Evolutionary conservation across 495 filamentous ascomycete species (phyloP), one percentile per base, ranked within the genome.

Genomic region (Aspergillus diversus): DNA sequence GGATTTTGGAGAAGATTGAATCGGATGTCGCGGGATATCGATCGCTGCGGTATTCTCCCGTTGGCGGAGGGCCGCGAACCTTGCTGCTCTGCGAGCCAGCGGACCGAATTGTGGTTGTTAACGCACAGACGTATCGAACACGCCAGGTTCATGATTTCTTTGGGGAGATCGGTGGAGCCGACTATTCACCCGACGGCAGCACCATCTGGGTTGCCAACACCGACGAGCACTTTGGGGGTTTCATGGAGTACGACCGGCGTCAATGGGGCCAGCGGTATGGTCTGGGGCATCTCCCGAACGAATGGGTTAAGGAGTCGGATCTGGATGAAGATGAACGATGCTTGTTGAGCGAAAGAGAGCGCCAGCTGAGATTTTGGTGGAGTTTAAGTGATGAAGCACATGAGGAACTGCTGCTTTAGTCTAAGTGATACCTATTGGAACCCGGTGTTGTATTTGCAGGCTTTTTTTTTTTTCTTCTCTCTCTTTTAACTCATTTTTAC

Each of bases 121-220:
- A 96, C 60, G 91, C 90, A 4, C 80, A 81, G 60, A 86, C 82
- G 11, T 93, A 85, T 72, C 73, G 78, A 8, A 81, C 82, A 12
- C 86, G 86, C 60, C 93, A 97, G 69, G 88, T 86, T 8, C 75
- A 97, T 3, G 90, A 92, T 64, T 88, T 96, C 69, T 96, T 96
- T 67, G 93, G 94, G 15, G 90, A 94, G 65, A 84, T 96, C 33
- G 92, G 87, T 4, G 94, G 94, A 4, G 82, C 92, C 4, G 84
- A 85, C 42, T 90, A 93, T 64, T 79, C 87, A 27, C 85, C 88
- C 21, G 90, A 88, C 63, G 94, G 93, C 5, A 76, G 82, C 43
- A 83, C 87, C 52, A 77, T 97, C 39, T 86, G 86, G 67, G 86
- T 95, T 4, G 84, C 91, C 16, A 94, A 91, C 62, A 84, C 84